phyloP scores from a whole-genome alignment of 2,329 filamentous ascomycete genomes.

The Zasmidium citrigriseum region DNA sequence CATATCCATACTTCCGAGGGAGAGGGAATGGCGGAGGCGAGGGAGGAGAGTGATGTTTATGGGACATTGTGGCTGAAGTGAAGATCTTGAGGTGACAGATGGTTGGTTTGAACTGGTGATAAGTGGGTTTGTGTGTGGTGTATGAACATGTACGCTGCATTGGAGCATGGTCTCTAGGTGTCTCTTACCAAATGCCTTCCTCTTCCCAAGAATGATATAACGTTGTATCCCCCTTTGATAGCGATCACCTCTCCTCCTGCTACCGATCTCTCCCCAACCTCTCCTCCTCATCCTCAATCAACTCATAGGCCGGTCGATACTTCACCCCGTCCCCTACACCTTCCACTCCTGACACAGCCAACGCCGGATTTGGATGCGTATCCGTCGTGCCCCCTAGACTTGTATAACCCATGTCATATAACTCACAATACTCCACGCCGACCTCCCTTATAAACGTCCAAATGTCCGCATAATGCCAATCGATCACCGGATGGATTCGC shows the following conservation, averaged over 20 bases:
- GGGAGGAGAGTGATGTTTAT: not conserved
- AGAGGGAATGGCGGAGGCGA: not conserved
- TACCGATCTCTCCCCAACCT: conserved; percentile 64
- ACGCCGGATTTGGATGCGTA: conserved; percentile 82
- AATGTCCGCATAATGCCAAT: conserved; percentile 95
- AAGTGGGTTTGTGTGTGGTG: not conserved
- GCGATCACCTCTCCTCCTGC: not conserved
- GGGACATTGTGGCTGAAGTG: not conserved
- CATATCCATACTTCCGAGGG: no score
- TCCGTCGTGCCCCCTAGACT: conserved; percentile 88
- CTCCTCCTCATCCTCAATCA: conserved; percentile 71
- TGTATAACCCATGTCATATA: conserved; percentile 90
- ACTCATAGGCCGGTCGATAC: conserved; percentile 58
- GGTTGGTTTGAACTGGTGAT: no score
- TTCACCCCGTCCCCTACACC: conserved; percentile 37
- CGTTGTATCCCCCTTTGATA: not conserved
- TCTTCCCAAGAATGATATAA: not conserved
- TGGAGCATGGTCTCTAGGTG: not conserved
- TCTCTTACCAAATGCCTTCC: not conserved
- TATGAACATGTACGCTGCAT: not conserved
- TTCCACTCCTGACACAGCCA: conserved; percentile 47
- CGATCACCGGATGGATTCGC: conserved; percentile 91
- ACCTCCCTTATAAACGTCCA: conserved; percentile 86
- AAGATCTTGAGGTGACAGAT: not conserved
- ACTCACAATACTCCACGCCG: conserved; percentile 75